Base-by-base conservation (phyloP, 129 eudicot species). In the Logfia minima region DNA sequence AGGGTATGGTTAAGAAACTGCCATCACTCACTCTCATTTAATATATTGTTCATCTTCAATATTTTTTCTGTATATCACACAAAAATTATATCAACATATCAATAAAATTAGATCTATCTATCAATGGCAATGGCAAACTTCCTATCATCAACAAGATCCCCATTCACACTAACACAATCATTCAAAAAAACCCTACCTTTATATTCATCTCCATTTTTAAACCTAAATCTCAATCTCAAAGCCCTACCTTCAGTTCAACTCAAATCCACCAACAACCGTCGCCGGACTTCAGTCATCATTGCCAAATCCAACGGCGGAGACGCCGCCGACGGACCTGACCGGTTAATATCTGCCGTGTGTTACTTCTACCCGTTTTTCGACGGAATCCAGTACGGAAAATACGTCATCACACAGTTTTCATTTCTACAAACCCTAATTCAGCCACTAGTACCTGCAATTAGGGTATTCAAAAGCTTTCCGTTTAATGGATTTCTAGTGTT, bases 301-400 rank as follows among this genome's bases (percentile, higher is more conserved):
- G 87, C 84, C 67, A 80, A 88, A 72, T 87, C 93, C 89, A 81
- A 87, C 70, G 77, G 45, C 72, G 66, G 58, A 21, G 85, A 91
- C 56, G 59, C 87, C 29, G 86, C 81, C 5, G 98, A 94, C 76
- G 89, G 79, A 9, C 98, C 96, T 0, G 98, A 93, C 87, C 85
- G 98, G 0, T 43, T 94, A 74, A 94, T 94, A 88, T 91, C 98
- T 4, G 96, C 98, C 80, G 51, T 94, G 28, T 77, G 87, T 22
- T 94, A 94, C 87, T 94, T 94, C 82, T 94, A 91, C 86, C 98
- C 98, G 0, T 94, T 94, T 78, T 94, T 94, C 67, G 98, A 94
- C 39, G 98, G 98, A 5, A 76, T 94, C 28, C 98, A 94, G 37
- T 94, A 94, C 81, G 98, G 98, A 0, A 94, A 94, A 80, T 87